phyloP scores from a whole-genome alignment of 2,329 filamentous ascomycete species.

The Macrophomina tecta region DNA sequence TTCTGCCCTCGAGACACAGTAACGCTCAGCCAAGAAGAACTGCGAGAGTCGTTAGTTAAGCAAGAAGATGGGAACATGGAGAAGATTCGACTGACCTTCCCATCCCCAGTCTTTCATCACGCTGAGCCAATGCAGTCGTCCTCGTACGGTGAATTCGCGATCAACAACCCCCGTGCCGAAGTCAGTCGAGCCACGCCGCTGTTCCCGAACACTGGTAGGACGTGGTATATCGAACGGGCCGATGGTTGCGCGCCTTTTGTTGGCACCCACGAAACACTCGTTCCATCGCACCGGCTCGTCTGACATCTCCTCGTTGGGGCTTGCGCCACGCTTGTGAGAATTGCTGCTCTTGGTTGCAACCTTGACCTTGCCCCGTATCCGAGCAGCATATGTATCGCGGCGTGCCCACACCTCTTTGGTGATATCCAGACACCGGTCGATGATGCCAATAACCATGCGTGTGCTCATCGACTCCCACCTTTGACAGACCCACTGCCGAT shows the following conservation, averaged over 20 bases:
- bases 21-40: slow-evolving; percentile 24
- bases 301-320: slow-evolving; percentile 14
- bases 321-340: slow-evolving; percentile 6
- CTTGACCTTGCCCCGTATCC: slow-evolving; percentile 30
- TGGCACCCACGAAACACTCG: slow-evolving; percentile 29
- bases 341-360: slow-evolving; percentile 26
- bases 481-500: slow-evolving; percentile 67
- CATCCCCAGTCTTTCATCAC: slow-evolving; percentile 75
- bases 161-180: slow-evolving; percentile 53
- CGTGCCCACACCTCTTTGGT: slow-evolving; percentile 71
- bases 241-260: slow-evolving; percentile 37
- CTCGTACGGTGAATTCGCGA: slow-evolving; percentile 68
- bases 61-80: not conserved
- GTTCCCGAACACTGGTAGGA: slow-evolving; percentile 36
- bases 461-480: slow-evolving; percentile 67
- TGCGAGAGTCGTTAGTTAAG: slow-evolving; percentile 13
- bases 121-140: slow-evolving; percentile 70
- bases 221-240: slow-evolving; percentile 31
- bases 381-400: slow-evolving; percentile 60
- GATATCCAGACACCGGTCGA: slow-evolving; percentile 69
- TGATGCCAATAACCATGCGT: slow-evolving; percentile 70
- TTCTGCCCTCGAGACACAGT: not conserved
- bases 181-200: slow-evolving; percentile 36
- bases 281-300: slow-evolving; percentile 36
- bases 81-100: slow-evolving; percentile 63